A percentile compares a stretch with the other conserved stretches of the same genome.
Conservation (phyloP, 176 grass and related monocot genomes). For the Carex pumila region DNA sequence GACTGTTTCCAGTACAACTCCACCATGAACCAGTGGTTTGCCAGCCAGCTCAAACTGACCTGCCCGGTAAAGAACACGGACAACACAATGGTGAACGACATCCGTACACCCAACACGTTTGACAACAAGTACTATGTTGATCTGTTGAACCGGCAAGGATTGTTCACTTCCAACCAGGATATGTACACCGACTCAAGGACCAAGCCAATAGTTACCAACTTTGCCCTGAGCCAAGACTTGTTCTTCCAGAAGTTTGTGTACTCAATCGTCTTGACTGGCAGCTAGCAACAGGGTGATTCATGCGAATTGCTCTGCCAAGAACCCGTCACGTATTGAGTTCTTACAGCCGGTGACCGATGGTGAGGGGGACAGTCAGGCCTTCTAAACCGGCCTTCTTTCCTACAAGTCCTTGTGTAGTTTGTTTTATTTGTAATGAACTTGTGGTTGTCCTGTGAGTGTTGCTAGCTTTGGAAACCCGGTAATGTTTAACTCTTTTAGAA, state of each 20-base stretch:
- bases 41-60: constrained; percentile 22
- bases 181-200: constrained; percentile 37
- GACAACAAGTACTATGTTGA: constrained; percentile 93
- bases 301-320: constrained; percentile 41
- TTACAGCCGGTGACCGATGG: neutral
- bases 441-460: neutral
- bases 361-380: neutral
- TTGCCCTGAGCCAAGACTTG: constrained; percentile 33
- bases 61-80: neutral
- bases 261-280: constrained; percentile 50
- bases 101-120: constrained; percentile 36
- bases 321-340: neutral
- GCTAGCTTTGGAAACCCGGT: neutral
- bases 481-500: neutral
- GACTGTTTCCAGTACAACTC: constrained; percentile 39
- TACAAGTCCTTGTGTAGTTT: neutral
- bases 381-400: neutral
- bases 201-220: constrained; percentile 19
- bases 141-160: constrained; percentile 46
- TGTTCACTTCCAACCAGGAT: constrained; percentile 84
- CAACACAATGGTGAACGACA: constrained; percentile 49
- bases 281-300: constrained; percentile 40
- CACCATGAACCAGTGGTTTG: constrained; percentile 42
- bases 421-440: neutral
- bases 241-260: constrained; percentile 68